Evolutionary conservation across 2,329 filamentous ascomycete species (phyloP).

Genomic region (Talaromyces sp.): DNA sequence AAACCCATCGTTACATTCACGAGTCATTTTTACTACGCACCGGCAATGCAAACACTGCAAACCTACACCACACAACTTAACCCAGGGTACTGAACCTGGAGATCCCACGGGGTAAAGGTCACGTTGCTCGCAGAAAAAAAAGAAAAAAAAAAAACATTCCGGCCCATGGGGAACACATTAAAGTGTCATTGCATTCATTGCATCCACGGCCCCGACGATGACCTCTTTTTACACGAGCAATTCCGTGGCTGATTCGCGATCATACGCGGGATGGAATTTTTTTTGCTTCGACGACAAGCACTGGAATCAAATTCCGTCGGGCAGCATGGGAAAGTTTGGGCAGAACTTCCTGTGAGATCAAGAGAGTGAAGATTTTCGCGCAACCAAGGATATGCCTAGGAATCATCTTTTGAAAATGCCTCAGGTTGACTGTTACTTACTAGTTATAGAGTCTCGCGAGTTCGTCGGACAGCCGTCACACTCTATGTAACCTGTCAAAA

Average conservation of each 20-base stretch:
- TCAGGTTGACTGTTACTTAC: no score
- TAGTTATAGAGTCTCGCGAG: not conserved
- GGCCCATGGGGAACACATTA: constrained; percentile 4
- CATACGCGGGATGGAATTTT: not conserved
- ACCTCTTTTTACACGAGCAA: not conserved
- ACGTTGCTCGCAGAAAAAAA: not conserved
- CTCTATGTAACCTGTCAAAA: not conserved
- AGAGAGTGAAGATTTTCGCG: not conserved
- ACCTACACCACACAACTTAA: not conserved
- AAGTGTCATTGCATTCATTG: not conserved
- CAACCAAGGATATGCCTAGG: not conserved
- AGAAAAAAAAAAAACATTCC: constrained; percentile 4
- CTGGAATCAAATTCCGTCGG: not conserved
- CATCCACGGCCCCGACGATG: not conserved
- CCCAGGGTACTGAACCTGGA: not conserved
- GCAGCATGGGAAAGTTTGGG: not conserved
- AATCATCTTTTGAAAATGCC: not conserved
- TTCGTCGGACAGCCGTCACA: not conserved
- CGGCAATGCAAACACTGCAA: not conserved
- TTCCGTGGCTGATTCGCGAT: not conserved
- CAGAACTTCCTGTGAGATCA: not conserved
- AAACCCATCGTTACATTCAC: not conserved
- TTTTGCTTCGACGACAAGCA: not conserved
- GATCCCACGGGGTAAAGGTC: constrained; percentile 6
- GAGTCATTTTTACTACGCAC: not conserved